phyloP scores from a whole-genome alignment of 129 eudicot genomes.

The Escallonia rubra region DNA sequence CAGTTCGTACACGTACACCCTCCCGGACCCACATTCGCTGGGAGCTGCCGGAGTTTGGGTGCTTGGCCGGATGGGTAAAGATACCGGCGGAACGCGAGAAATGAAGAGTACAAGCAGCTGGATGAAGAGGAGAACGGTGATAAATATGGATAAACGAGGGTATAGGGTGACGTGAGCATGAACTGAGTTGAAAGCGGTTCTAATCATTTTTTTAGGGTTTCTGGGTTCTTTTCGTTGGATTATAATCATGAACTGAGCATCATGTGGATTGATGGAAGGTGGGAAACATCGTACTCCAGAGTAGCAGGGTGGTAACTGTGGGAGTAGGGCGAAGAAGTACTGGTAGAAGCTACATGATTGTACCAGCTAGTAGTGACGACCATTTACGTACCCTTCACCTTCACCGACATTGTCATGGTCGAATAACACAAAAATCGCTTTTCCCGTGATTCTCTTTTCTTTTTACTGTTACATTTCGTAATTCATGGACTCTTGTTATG shows the following conservation, averaged over 20 bases:
- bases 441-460: too few relatives aligned
- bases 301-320: background rate
- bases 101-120: background rate
- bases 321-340: background rate
- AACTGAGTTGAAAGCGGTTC: background rate
- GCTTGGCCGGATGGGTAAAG: background rate
- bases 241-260: too few relatives aligned
- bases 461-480: too few relatives aligned
- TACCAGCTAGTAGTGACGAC: too few relatives aligned
- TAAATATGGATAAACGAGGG: background rate
- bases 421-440: too few relatives aligned
- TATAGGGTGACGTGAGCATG: background rate
- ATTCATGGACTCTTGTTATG: too few relatives aligned
- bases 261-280: background rate
- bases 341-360: too few relatives aligned
- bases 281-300: background rate
- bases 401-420: too few relatives aligned
- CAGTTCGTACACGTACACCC: slow-evolving; percentile 56
- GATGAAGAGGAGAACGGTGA: background rate
- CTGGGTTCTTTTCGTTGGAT: background rate
- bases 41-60: background rate
- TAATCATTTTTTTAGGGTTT: background rate
- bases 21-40: slow-evolving; percentile 35
- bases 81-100: background rate
- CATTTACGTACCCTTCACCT: too few relatives aligned